Conservation (phyloP, 495 filamentous ascomycete species). For the Tetracladium marchalianum region DNA sequence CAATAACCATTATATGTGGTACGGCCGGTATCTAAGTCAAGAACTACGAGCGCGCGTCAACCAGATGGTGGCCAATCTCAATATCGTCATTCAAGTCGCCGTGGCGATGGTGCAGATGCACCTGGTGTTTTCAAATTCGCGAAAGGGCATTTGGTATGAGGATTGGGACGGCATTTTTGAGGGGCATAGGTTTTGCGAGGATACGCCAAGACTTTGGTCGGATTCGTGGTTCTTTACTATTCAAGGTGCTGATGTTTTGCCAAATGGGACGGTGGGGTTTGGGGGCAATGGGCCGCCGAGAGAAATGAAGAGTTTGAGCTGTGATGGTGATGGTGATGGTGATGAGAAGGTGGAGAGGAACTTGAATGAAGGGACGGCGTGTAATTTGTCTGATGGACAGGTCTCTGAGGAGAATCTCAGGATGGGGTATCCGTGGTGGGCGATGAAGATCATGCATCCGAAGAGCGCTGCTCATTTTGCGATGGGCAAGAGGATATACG, state of each 20-base stretch:
- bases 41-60: conserved; percentile 5
- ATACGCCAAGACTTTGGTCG: conserved; percentile 28
- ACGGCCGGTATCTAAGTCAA: conserved; percentile 5
- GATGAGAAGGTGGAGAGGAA: neutral
- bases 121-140: conserved; percentile 4
- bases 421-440: conserved; percentile 4
- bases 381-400: neutral
- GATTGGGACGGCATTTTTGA: conserved; percentile 31
- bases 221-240: conserved; percentile 41
- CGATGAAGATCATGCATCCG: conserved; percentile 5
- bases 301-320: neutral
- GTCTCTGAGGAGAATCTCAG: neutral
- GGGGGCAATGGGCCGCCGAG: neutral
- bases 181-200: conserved; percentile 41
- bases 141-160: conserved; percentile 22
- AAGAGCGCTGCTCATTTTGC: conserved; percentile 1
- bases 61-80: conserved; percentile 3
- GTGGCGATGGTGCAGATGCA: conserved; percentile 7
- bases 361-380: conserved; percentile 1
- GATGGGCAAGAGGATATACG: conserved; percentile 1
- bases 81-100: conserved; percentile 3
- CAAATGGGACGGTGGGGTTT: neutral
- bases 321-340: neutral
- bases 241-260: conserved; percentile 24
- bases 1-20: conserved; percentile 20